Percentiles rank a stretch among this genome's conserved stretches.
phyloP scores from a whole-genome alignment of 2,329 filamentous ascomycete genomes.

The Neonectria sp. region DNA sequence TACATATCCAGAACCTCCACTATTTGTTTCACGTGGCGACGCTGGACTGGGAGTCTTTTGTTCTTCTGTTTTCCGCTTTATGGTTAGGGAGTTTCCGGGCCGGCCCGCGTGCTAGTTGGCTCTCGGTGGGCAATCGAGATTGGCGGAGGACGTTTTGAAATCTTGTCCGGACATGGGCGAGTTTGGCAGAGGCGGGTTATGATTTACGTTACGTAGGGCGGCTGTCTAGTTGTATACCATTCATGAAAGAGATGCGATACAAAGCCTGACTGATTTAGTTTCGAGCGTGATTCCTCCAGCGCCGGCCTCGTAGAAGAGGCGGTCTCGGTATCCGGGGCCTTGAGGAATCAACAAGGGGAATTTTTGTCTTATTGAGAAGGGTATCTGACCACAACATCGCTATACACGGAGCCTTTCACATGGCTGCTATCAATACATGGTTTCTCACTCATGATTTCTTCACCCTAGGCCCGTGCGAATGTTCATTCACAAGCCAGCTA shows the following conservation, averaged over 20 bases:
- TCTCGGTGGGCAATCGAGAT: constrained; percentile 6
- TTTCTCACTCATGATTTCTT: not conserved
- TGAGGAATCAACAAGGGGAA: not conserved
- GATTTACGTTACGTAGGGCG: constrained; percentile 41
- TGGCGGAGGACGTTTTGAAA: constrained; percentile 14
- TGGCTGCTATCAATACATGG: constrained; percentile 7
- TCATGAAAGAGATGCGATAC: constrained; percentile 32
- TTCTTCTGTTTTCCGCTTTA: constrained; percentile 17
- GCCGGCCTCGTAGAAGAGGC: not conserved
- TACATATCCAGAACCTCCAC: constrained; percentile 21
- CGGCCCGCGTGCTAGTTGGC: not conserved
- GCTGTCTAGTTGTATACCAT: constrained; percentile 43
- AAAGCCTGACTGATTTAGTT: constrained; percentile 13
- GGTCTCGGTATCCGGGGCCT: not conserved
- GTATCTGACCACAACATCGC: constrained; percentile 23
- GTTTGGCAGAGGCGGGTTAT: constrained; percentile 35
- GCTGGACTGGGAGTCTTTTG: constrained; percentile 12
- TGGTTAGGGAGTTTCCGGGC: constrained; percentile 22
- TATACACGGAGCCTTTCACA: constrained; percentile 2
- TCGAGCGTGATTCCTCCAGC: not conserved
- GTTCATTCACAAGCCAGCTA: not conserved
- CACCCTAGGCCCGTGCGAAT: not conserved
- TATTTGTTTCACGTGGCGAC: constrained; percentile 14
- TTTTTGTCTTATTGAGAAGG: constrained; percentile 27
- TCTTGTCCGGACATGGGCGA: constrained; percentile 23